phyloP scores from a whole-genome alignment of 139 green algal genomes.

The Pleodorina starrii region DNA sequence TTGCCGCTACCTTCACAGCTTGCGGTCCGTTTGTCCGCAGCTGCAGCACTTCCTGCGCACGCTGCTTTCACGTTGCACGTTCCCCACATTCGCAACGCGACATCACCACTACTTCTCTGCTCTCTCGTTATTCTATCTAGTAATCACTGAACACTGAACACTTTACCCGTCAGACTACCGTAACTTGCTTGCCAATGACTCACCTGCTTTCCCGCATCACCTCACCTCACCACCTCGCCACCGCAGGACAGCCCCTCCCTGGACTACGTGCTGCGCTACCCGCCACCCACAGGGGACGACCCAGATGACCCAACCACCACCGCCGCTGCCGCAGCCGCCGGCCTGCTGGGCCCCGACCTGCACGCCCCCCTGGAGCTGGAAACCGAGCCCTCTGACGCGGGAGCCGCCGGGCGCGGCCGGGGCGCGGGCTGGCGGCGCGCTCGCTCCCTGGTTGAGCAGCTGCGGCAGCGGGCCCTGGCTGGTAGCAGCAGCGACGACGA shows the following conservation, averaged over 20 bases:
- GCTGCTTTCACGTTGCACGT: no score
- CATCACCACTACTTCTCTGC: no score
- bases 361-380: not conserved
- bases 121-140: no score
- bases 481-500: slow-evolving; percentile 4
- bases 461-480: not conserved
- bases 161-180: no score
- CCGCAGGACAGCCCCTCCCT: not conserved
- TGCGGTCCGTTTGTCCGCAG: no score
- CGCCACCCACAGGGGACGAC: not conserved
- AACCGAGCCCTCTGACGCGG: not conserved
- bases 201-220: no score
- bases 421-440: not conserved
- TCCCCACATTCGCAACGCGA: no score
- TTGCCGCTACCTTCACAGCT: no score
- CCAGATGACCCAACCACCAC: not conserved
- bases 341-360: not conserved
- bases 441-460: not conserved
- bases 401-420: not conserved
- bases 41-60: no score
- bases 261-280: slow-evolving; percentile 18
- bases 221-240: no score
- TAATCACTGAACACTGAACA: no score
- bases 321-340: not conserved
- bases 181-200: no score